Evolutionary conservation across 768 basidiomycete genomes (phyloP).

Genomic region (Xanthoconium purpureum): DNA sequence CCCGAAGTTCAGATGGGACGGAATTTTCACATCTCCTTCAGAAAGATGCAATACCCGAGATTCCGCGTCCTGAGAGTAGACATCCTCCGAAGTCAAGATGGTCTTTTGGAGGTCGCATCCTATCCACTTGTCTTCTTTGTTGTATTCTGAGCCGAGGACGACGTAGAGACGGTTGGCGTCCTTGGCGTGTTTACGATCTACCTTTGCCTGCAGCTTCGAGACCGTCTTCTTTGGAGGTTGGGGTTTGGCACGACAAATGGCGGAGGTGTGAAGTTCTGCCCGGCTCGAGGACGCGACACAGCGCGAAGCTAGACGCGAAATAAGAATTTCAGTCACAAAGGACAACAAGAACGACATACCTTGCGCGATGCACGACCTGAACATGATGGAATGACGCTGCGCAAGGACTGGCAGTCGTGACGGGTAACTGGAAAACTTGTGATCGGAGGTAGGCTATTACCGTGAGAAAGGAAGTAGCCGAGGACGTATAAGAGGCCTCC

Average conservation of each 20-base stretch:
- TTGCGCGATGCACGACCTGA: slow-evolving; percentile 24
- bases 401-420: background rate
- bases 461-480: slow-evolving; percentile 39
- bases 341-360: slow-evolving; percentile 5
- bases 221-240: slow-evolving; percentile 39
- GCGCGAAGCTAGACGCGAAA: slow-evolving; percentile 32
- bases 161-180: slow-evolving; percentile 54
- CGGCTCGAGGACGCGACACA: slow-evolving; percentile 41
- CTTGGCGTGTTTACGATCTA: slow-evolving; percentile 38
- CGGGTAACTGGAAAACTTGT: slow-evolving; percentile 1
- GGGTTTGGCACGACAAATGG: slow-evolving; percentile 36
- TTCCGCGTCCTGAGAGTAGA: slow-evolving; percentile 28
- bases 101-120: slow-evolving; percentile 62
- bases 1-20: slow-evolving; percentile 61
- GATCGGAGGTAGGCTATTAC: background rate
- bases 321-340: background rate
- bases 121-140: slow-evolving; percentile 66
- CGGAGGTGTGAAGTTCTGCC: slow-evolving; percentile 49
- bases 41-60: slow-evolving; percentile 27
- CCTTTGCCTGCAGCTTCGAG: slow-evolving; percentile 45
- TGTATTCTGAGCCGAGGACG: slow-evolving; percentile 68
- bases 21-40: slow-evolving; percentile 44
- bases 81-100: slow-evolving; percentile 54
- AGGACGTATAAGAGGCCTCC: slow-evolving; percentile 23
- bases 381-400: slow-evolving; percentile 26